Base-by-base conservation (phyloP, 352 stramenopile species). In the Globisporangium yorkense region DNA sequence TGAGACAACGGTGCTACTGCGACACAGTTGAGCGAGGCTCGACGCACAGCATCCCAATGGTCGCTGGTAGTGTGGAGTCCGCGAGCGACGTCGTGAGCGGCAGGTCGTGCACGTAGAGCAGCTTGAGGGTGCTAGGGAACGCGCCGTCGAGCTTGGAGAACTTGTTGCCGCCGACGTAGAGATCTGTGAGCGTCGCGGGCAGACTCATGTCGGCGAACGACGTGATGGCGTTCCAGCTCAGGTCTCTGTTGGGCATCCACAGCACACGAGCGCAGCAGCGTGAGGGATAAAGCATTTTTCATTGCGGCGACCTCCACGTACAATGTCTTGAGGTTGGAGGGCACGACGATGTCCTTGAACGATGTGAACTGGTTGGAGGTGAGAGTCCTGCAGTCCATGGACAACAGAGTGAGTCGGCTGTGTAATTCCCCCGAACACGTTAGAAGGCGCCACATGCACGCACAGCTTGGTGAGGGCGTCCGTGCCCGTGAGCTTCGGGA, bases 21-120 rank as follows among this genome's bases (percentile, higher is more conserved):
- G 37, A 18, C 37, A 43, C 8, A 45, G 9, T 52, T 21, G 16
- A 31, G 40, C 29, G 1, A 8, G 4, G 18, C 4, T 56, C 1
- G 35, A 69, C 62, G 56, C 62, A 73, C 54, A 83, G 62, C 55
- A 71, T 68, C 48, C 72, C 61, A 50, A 89, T 60, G 2, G 65
- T 75, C 50, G 70, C 55, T 0, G 77, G 74, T 35, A 91, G 78
- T 6, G 46, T 70, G 3, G 68, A 71, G 55, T 69, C 73, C 0
- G 76, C 49, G 35, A 91, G 44, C 29, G 72, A 72, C 20, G 62
- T 45, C 16, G 49, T 20, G 27, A 91, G 59, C 40, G 69, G 46
- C 37, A 89, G 61, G 61, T 91, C 75, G 70, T 89, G 79, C 18
- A 86, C 72, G 61, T 88, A 92, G 20, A 92, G 71, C 31, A 86